Percentiles rank a stretch among this genome's conserved stretches.
phyloP scores from a whole-genome alignment of 2,329 filamentous ascomycete species.

The Verticillium albo-atrum region DNA sequence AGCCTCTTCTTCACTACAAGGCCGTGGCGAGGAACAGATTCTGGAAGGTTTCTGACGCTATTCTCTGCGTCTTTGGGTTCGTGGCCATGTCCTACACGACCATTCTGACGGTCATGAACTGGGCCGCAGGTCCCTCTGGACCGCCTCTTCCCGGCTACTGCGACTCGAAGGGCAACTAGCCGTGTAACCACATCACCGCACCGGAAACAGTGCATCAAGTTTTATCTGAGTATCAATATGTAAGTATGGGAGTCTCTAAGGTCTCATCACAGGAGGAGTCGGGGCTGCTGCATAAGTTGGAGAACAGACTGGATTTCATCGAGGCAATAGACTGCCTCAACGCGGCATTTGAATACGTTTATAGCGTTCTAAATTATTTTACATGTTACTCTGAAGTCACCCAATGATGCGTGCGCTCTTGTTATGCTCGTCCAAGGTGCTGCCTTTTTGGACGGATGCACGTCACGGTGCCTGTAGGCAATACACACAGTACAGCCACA shows the following conservation, averaged over 20 bases:
- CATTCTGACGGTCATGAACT: slow-evolving; percentile 77
- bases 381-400: background rate
- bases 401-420: background rate
- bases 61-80: slow-evolving; percentile 76
- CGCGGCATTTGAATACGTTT: background rate
- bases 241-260: background rate
- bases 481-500: background rate
- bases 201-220: background rate
- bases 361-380: background rate
- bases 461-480: no score
- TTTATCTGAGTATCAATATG: background rate
- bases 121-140: slow-evolving; percentile 57
- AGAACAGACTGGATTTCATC: background rate
- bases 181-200: background rate
- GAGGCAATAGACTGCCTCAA: background rate
- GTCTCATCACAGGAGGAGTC: background rate
- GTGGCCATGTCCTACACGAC: slow-evolving; percentile 93
- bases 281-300: background rate
- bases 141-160: slow-evolving; percentile 50
- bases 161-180: slow-evolving; percentile 28
- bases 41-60: slow-evolving; percentile 68
- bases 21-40: slow-evolving; percentile 67
- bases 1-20: slow-evolving; percentile 88
- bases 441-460: no score
- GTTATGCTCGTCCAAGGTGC: no score